These are phyloP conservation scores for Thalassia testudinum DNA, from an alignment of 116 monocot species.

Conservation along the genomic window DNA sequence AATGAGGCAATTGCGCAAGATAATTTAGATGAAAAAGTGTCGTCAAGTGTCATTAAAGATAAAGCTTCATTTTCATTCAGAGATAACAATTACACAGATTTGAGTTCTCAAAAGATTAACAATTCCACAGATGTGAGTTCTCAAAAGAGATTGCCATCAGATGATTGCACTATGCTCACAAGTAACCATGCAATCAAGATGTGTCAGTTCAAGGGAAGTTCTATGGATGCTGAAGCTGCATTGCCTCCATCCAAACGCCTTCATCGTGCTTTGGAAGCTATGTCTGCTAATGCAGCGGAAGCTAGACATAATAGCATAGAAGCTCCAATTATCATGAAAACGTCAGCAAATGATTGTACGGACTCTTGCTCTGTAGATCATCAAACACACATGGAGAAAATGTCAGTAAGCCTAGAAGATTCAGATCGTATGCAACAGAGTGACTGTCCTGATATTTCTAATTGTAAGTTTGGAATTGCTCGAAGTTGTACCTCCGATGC, in stretches of 20 bases:
- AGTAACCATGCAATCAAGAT: neutral
- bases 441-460: no score
- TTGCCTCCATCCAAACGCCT: constrained; percentile 96
- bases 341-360: neutral
- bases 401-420: no score
- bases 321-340: neutral
- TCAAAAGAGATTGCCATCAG: constrained; percentile 4
- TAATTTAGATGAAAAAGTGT: constrained; percentile 5
- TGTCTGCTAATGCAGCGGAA: constrained; percentile 94
- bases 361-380: neutral
- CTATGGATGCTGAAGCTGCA: constrained; percentile 70
- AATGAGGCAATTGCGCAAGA: constrained; percentile 5
- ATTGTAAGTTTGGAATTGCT: no score
- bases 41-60: constrained; percentile 4
- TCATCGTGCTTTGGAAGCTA: constrained; percentile 93
- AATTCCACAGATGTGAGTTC: neutral
- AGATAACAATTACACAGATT: neutral
- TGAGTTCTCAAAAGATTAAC: no score
- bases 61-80: neutral
- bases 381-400: no score
- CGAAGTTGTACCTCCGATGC: no score
- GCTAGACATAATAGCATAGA: constrained; percentile 22
- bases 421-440: no score
- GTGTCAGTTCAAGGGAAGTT: constrained; percentile 13
- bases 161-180: constrained; percentile 10